phyloP scores from a whole-genome alignment of 768 basidiomycete species.

The Galerina marginata region DNA sequence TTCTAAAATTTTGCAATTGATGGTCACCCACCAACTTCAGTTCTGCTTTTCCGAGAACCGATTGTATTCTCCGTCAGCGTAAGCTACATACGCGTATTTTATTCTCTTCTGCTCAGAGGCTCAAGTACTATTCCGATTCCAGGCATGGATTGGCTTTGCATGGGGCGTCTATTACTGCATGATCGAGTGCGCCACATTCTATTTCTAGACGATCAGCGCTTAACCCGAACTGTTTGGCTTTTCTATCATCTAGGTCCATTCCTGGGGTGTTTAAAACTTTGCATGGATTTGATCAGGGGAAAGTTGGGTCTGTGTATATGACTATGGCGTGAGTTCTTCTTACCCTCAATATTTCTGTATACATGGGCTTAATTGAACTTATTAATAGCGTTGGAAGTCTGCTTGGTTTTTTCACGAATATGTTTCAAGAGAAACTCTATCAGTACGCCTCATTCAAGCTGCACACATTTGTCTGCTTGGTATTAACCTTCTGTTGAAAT shows the following conservation, averaged over 20 bases:
- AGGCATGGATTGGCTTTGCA: slow-evolving; percentile 69
- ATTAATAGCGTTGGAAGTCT: slow-evolving; percentile 51
- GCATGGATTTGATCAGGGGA: slow-evolving; percentile 61
- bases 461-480: background rate
- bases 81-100: slow-evolving; percentile 26
- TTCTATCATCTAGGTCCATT: slow-evolving; percentile 46
- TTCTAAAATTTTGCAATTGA: background rate
- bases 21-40: slow-evolving; percentile 34
- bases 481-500: background rate
- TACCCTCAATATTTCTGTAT: background rate
- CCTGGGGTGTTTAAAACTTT: slow-evolving; percentile 59
- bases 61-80: slow-evolving; percentile 74
- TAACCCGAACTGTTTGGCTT: too few species aligned
- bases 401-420: slow-evolving; percentile 48
- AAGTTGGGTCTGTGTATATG: slow-evolving; percentile 62
- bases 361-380: slow-evolving; percentile 8
- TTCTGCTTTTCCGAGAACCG: slow-evolving; percentile 70
- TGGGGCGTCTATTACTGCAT: slow-evolving; percentile 75
- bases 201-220: too few species aligned
- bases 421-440: slow-evolving; percentile 52
- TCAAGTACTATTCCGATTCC: background rate
- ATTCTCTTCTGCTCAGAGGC: slow-evolving; percentile 38
- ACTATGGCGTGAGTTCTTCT: slow-evolving; percentile 51
- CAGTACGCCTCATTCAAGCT: slow-evolving; percentile 35
- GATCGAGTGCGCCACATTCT: slow-evolving; percentile 45